A percentile compares a stretch with the other conserved stretches of the same genome.
Evolutionary conservation across 139 green algal genomes (phyloP).

Genomic region (Edaphochlamys debaryana): DNA sequence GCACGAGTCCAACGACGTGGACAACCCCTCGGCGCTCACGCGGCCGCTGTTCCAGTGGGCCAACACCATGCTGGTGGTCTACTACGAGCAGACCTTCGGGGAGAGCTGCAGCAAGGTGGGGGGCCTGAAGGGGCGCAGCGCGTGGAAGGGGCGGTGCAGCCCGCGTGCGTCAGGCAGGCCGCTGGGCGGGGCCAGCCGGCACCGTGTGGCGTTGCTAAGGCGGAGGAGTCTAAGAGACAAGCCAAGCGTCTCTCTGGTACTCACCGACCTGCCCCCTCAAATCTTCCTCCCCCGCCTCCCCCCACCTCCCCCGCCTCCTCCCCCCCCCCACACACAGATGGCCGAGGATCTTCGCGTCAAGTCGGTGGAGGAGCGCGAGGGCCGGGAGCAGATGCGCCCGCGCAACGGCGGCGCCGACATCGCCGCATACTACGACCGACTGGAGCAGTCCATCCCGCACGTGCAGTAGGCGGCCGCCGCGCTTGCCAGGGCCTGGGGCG

Average conservation of each 20-base stretch:
- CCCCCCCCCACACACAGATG: background rate
- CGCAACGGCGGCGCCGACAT: constrained; percentile 38
- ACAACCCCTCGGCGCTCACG: background rate
- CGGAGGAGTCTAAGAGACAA: too few relatives aligned
- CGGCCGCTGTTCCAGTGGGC: constrained; percentile 37
- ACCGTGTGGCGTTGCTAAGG: background rate
- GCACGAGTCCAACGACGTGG: constrained; percentile 60
- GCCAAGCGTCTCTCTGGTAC: too few relatives aligned
- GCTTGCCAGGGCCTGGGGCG: too few relatives aligned
- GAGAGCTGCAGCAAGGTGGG: constrained; percentile 28
- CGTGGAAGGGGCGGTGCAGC: background rate
- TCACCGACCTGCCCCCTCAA: too few relatives aligned
- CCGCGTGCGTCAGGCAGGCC: background rate
- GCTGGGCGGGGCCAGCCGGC: background rate
- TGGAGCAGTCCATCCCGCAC: constrained; percentile 45
- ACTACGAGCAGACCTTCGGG: constrained; percentile 32
- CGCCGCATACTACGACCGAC: constrained; percentile 45
- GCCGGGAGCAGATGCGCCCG: background rate
- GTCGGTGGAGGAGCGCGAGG: constrained; percentile 5
- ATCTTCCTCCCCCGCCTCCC: too few relatives aligned
- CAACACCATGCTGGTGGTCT: constrained; percentile 37
- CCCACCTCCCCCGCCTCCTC: too few relatives aligned
- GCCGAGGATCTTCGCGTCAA: constrained; percentile 11
- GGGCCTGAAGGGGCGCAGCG: too few relatives aligned
- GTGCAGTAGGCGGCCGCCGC: background rate